Evolutionary conservation across 2,329 filamentous ascomycete genomes (phyloP).

Genomic region (Fusarium sp.): DNA sequence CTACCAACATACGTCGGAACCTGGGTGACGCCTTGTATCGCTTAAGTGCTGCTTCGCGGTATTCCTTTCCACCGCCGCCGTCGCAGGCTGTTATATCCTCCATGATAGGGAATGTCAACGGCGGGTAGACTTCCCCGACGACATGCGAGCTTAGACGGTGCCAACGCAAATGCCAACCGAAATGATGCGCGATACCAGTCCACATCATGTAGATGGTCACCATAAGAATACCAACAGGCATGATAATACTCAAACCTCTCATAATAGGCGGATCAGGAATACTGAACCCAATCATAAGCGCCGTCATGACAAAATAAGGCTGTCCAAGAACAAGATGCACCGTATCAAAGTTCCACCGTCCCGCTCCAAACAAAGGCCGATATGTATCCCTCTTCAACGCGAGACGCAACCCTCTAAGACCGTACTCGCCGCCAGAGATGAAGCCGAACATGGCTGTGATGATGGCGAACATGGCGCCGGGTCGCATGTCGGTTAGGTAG

Average conservation of each 20-base stretch:
- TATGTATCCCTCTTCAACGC: constrained; percentile 19
- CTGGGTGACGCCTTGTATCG: constrained; percentile 26
- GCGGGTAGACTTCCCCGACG: constrained; percentile 14
- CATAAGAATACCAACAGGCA: constrained; percentile 34
- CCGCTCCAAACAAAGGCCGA: constrained; percentile 9
- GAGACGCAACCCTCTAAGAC: constrained; percentile 31
- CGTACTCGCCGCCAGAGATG: constrained; percentile 59
- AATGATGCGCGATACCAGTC: constrained; percentile 20
- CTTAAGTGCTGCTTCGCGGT: constrained; percentile 22
- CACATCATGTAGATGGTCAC: constrained; percentile 32
- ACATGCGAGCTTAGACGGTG: constrained; percentile 28
- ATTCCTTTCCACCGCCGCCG: constrained; percentile 21
- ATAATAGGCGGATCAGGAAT: constrained; percentile 33
- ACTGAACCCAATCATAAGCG: constrained; percentile 34
- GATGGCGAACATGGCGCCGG: constrained; percentile 55
- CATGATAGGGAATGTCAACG: constrained; percentile 27
- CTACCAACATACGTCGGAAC: constrained; percentile 22
- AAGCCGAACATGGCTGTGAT: constrained; percentile 61
- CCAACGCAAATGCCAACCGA: constrained; percentile 15
- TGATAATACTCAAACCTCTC: constrained; percentile 31
- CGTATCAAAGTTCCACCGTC: constrained; percentile 30
- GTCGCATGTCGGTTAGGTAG: constrained; percentile 38
- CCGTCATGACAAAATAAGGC: constrained; percentile 33
- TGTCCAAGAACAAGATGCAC: constrained; percentile 26
- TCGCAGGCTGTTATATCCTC: constrained; percentile 32